Percentiles rank a stretch among this genome's conserved stretches.
phyloP scores from a whole-genome alignment of 2,329 filamentous ascomycete species.

The Massarina eburnea region DNA sequence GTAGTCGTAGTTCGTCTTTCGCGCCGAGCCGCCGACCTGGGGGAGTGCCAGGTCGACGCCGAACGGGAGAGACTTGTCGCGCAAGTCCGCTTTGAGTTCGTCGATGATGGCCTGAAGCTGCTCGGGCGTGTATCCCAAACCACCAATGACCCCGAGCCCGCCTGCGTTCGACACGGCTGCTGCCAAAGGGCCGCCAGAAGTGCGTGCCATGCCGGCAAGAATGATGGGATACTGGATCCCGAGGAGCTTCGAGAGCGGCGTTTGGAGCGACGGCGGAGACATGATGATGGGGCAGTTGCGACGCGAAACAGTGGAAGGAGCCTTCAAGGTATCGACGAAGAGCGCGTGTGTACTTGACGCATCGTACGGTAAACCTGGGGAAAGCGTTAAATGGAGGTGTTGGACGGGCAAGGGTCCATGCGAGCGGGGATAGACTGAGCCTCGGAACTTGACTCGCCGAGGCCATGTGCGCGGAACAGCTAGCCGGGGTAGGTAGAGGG shows the following conservation, averaged over 20 bases:
- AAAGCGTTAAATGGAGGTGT: slow-evolving; percentile 28
- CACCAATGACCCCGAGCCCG: slow-evolving; percentile 66
- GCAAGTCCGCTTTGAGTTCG: slow-evolving; percentile 78
- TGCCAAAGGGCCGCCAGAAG: slow-evolving; percentile 48
- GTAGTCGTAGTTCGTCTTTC: slow-evolving; percentile 95
- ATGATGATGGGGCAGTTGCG: slow-evolving; percentile 19
- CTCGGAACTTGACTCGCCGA: neutral
- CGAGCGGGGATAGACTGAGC: slow-evolving; percentile 13
- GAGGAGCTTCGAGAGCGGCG: slow-evolving; percentile 59
- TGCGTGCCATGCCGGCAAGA: slow-evolving; percentile 91
- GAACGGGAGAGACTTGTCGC: slow-evolving; percentile 71
- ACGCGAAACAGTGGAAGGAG: neutral
- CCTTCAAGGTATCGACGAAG: neutral
- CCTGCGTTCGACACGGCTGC: slow-evolving; percentile 72
- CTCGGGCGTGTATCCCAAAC: slow-evolving; percentile 55
- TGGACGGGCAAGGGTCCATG: slow-evolving; percentile 14
- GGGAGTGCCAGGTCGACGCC: slow-evolving; percentile 90
- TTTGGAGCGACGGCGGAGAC: slow-evolving; percentile 37
- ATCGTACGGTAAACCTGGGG: slow-evolving; percentile 23
- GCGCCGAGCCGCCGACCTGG: slow-evolving; percentile 79
- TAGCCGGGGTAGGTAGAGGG: too few relatives aligned
- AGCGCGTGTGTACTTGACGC: neutral
- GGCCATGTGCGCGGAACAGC: neutral
- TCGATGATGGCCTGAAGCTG: slow-evolving; percentile 80
- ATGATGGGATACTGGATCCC: slow-evolving; percentile 86